Evolutionary conservation across 1,284 basidiomycete species (phyloP).

Genomic region (Rugosomyces carneus): DNA sequence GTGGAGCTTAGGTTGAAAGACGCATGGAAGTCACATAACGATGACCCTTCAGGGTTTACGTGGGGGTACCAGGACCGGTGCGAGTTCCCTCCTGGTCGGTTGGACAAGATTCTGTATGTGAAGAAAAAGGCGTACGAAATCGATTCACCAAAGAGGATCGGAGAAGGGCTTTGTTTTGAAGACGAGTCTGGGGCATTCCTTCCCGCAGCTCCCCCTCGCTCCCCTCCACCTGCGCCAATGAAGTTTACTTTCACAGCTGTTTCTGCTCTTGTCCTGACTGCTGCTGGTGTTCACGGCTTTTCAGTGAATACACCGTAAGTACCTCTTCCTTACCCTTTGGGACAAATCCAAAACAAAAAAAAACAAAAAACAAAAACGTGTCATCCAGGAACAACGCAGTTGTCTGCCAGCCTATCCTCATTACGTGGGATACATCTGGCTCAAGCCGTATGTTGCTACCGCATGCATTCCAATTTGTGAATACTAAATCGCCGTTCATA

Average conservation of each 20-base stretch:
- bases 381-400: too few species aligned
- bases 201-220: conserved; percentile 22
- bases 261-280: conserved; percentile 32
- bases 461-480: too few species aligned
- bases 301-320: conserved; percentile 61
- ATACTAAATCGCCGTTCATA: too few species aligned
- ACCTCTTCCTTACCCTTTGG: too few species aligned
- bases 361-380: too few species aligned
- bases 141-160: conserved; percentile 46
- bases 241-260: conserved; percentile 35
- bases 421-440: too few species aligned
- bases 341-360: too few species aligned
- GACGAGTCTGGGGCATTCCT: conserved; percentile 22
- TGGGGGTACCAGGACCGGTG: conserved; percentile 21
- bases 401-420: too few species aligned
- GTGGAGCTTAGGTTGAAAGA: neutral
- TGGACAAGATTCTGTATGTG: conserved; percentile 20
- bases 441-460: too few species aligned
- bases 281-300: conserved; percentile 34
- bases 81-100: conserved; percentile 11
- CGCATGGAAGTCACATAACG: neutral
- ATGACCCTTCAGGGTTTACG: conserved; percentile 11
- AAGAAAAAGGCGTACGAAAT: conserved; percentile 40
- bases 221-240: conserved; percentile 31
- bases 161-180: conserved; percentile 41